Conservation (phyloP, 805 yeast genomes). For the Diddensiella santjacobensis region DNA sequence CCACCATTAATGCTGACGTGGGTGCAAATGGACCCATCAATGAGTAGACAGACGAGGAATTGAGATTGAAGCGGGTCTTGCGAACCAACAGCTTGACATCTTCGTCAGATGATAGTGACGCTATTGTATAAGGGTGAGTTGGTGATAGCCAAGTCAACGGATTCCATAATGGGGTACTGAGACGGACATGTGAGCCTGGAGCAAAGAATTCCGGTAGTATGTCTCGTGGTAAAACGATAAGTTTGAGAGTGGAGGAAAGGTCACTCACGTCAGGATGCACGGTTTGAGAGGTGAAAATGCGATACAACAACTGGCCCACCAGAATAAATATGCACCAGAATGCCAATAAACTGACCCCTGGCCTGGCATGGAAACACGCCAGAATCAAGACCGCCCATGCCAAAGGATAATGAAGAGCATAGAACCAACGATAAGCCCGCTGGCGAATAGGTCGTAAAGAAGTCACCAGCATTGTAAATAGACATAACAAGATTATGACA, state of each 20-base stretch:
- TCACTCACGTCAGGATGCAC: slow-evolving; percentile 30
- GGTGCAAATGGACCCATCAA: slow-evolving; percentile 39
- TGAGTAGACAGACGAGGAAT: slow-evolving; percentile 26
- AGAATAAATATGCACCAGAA: slow-evolving; percentile 50
- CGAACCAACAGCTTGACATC: slow-evolving; percentile 35
- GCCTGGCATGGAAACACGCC: slow-evolving; percentile 76
- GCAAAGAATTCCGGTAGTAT: slow-evolving; percentile 34
- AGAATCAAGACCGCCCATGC: slow-evolving; percentile 73
- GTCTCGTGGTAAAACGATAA: slow-evolving; percentile 48
- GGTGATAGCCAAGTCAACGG: slow-evolving; percentile 41
- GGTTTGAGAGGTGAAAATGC: slow-evolving; percentile 35
- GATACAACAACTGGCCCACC: slow-evolving; percentile 52
- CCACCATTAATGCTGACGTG: slow-evolving; percentile 36
- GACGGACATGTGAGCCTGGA: slow-evolving; percentile 50
- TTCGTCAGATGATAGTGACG: slow-evolving; percentile 51
- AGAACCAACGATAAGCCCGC: slow-evolving; percentile 59
- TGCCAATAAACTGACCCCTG: slow-evolving; percentile 61
- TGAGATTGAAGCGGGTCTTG: slow-evolving; percentile 35
- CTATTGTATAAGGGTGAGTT: slow-evolving; percentile 44
- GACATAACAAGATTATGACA: slow-evolving; percentile 60
- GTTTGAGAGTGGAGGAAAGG: slow-evolving; percentile 44
- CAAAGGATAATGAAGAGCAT: slow-evolving; percentile 63
- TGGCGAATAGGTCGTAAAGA: slow-evolving; percentile 65
- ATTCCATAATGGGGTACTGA: slow-evolving; percentile 26
- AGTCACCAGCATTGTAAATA: slow-evolving; percentile 58